Percentiles rank a stretch among this genome's conserved stretches.
phyloP scores from a whole-genome alignment of 495 filamentous ascomycete genomes.

The Coniosporium apollinis region DNA sequence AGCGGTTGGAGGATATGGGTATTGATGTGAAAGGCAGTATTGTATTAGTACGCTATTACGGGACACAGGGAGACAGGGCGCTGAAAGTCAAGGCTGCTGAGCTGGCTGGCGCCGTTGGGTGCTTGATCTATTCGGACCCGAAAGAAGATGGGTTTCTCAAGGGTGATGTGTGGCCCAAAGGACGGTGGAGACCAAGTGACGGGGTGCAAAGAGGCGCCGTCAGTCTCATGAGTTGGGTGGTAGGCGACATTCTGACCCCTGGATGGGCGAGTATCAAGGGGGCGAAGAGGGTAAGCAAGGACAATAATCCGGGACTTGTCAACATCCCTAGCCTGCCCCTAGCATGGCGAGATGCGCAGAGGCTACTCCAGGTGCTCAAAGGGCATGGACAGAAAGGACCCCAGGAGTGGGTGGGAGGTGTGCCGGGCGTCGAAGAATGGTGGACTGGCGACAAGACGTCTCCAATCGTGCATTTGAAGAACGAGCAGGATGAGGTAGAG shows the following conservation, averaged over 20 bases:
- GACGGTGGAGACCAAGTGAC: conserved; percentile 59
- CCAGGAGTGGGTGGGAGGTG: conserved; percentile 57
- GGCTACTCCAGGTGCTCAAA: conserved; percentile 58
- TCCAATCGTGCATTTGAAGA: conserved; percentile 67
- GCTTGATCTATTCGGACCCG: conserved; percentile 85
- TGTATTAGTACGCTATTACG: conserved; percentile 65
- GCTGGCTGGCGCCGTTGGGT: conserved; percentile 64
- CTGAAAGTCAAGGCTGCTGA: conserved; percentile 86
- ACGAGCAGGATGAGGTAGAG: conserved; percentile 70
- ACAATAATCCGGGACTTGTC: conserved; percentile 54
- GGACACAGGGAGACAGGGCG: conserved; percentile 50
- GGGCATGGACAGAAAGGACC: conserved; percentile 57
- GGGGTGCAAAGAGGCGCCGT: conserved; percentile 75
- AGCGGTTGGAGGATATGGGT: conserved; percentile 47
- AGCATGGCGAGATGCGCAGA: conserved; percentile 73
- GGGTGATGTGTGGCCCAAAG: conserved; percentile 53
- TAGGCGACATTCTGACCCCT: conserved; percentile 79
- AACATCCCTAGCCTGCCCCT: conserved; percentile 81
- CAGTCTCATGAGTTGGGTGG: conserved; percentile 62
- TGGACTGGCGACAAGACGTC: conserved; percentile 69
- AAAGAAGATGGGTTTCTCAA: conserved; percentile 57
- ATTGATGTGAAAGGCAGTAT: conserved; percentile 66
- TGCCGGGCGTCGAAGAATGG: conserved; percentile 54
- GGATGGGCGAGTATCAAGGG: conserved; percentile 64
- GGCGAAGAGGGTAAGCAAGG: conserved; percentile 44